Evolutionary conservation across 2,329 filamentous ascomycete genomes (phyloP), one percentile per base, ranked within the genome.

Genomic region (Cladophialophora bantiana): DNA sequence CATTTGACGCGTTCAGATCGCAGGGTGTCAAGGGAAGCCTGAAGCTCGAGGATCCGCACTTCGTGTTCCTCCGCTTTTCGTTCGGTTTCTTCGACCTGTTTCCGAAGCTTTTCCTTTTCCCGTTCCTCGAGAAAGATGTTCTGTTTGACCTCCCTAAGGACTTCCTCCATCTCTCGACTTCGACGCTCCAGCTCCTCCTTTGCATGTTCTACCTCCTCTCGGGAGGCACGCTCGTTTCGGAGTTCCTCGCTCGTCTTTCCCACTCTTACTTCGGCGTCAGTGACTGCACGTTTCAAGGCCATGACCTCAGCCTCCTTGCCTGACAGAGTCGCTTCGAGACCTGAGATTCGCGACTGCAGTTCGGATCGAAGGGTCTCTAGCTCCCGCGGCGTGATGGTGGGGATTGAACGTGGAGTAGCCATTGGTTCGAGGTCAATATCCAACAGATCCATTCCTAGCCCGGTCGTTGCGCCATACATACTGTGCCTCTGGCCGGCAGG

Each of bases 341-440:
- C 93, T 69, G 93, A 96, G 67, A 99, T 96, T 76, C 98, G 92
- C 0, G 94, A 96, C 59, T 96, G 85, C 74, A 96, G 96, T 31
- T 86, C 87, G 0, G 94, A 97, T 78, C 98, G 98, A 67, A 98
- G 84, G 13, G 91, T 92, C 77, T 99, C 95, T 2, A 98, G 84
- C 80, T 99, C 95, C 38, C 95, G 89, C 1, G 95, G 92, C 1
- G 94, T 97, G 72, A 98, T 90, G 7, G 90, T 92, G 0, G 95
- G 95, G 42, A 98, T 87, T 63, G 93, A 97, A 68, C 94, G 89
- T 13, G 95, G 95, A 0, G 95, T 98, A 1, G 94, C 93, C 72
- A 93, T 89, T 0, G 94, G 93, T n/a, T 94, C 93, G 9, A 98
- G 90, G 74, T 98, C 95, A 76, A 96, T 95, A 78, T 96, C 93